phyloP scores from a whole-genome alignment of 176 grass and related monocot species.

The Musa beccarii region DNA sequence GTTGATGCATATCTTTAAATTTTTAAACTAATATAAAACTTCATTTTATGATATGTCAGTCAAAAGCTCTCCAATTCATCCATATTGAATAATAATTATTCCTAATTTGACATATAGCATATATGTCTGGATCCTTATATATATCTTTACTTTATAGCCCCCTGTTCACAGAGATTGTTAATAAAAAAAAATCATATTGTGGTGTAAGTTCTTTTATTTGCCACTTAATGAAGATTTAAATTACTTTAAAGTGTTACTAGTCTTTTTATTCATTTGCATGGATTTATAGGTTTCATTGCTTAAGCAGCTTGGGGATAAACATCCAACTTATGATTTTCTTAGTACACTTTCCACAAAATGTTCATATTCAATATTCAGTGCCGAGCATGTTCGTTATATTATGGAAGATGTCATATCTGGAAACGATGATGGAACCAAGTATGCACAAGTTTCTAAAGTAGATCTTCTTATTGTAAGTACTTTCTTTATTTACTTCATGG shows the following conservation, averaged over 20 bases:
- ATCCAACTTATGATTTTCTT: constrained; percentile 66
- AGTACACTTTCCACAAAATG: constrained; percentile 58
- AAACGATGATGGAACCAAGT: constrained; percentile 30
- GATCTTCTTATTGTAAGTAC: constrained; percentile 77
- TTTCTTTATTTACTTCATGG: background rate
- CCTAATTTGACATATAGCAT: no score
- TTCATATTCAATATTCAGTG: constrained; percentile 68
- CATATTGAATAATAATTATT: no score
- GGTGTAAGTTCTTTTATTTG: background rate
- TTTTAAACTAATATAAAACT: no score
- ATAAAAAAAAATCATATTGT: no score
- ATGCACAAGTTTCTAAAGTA: constrained; percentile 27
- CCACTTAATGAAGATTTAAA: background rate
- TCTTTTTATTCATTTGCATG: constrained; percentile 23
- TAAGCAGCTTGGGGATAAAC: constrained; percentile 67
- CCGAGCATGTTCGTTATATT: constrained; percentile 58
- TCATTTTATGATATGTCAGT: no score
- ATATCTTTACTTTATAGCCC: no score
- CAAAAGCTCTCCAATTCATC: no score
- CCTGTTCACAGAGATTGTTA: no score
- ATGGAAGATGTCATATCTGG: constrained; percentile 45
- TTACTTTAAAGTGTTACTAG: background rate
- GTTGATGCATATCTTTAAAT: no score
- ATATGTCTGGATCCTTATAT: no score
- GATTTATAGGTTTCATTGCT: constrained; percentile 68